Conservation (phyloP, 2,329 filamentous ascomycete species). For the Akanthomyces uredinophilus region DNA sequence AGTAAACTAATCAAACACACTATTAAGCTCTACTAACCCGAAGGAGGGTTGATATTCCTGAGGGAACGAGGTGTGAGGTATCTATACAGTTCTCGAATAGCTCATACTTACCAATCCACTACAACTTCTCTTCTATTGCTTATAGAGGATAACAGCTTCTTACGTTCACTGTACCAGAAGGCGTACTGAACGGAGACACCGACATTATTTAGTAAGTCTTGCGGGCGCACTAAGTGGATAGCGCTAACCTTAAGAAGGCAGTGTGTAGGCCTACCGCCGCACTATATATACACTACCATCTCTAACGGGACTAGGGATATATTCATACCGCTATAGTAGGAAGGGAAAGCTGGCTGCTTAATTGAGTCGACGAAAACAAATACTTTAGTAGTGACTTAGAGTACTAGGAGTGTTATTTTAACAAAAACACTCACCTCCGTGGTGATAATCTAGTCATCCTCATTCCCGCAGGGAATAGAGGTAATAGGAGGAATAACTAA, state of each 20-base stretch:
- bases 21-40: neutral
- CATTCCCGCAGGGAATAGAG: neutral
- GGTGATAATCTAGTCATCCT: neutral
- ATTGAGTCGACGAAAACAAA: neutral
- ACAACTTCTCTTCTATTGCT: slow-evolving; percentile 10
- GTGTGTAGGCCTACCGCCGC: slow-evolving; percentile 8
- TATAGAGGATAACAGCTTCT: slow-evolving; percentile 10
- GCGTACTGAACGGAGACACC: slow-evolving; percentile 9
- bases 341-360: neutral
- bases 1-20: neutral
- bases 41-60: slow-evolving; percentile 5
- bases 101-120: slow-evolving; percentile 13
- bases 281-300: neutral
- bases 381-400: neutral
- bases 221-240: too few species aligned
- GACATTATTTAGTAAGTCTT: slow-evolving; percentile 12
- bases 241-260: slow-evolving; percentile 11
- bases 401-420: neutral
- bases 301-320: neutral
- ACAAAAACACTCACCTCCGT: neutral
- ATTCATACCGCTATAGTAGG: neutral
- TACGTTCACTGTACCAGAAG: slow-evolving; percentile 5
- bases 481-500: neutral
- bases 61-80: slow-evolving; percentile 10
- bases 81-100: slow-evolving; percentile 11